Conservation (phyloP, 2,329 filamentous ascomycete genomes). For the Talaromyces amestolkiae region DNA sequence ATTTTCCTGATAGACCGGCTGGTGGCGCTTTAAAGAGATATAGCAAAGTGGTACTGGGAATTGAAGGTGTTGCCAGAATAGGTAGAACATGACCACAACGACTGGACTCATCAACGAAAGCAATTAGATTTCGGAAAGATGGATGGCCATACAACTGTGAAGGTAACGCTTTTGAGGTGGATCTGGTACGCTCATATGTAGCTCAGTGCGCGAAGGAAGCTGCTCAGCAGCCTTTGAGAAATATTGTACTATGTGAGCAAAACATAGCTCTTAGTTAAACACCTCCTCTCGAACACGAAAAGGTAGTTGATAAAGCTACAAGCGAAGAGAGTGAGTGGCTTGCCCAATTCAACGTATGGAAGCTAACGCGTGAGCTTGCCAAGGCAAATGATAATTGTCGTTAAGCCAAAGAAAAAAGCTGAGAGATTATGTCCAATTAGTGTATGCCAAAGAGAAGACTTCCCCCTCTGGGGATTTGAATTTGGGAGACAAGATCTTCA, state of each 20-base stretch:
- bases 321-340: neutral
- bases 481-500: neutral
- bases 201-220: neutral
- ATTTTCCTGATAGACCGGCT: neutral
- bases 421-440: neutral
- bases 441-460: neutral
- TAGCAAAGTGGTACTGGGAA: neutral
- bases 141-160: slow-evolving; percentile 25
- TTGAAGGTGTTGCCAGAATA: neutral
- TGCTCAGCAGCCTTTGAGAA: neutral
- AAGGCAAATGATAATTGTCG: neutral
- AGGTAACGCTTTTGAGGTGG: slow-evolving; percentile 22
- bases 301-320: neutral
- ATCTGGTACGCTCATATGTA: slow-evolving; percentile 13
- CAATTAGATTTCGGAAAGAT: neutral
- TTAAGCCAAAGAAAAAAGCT: neutral
- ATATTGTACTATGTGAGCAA: neutral
- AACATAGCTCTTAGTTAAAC: neutral
- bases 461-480: neutral
- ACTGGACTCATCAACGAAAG: neutral
- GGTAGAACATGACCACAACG: neutral
- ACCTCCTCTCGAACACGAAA: neutral
- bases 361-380: neutral
- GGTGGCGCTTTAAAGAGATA: neutral
- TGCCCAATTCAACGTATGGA: neutral